Evolutionary conservation across 805 yeast species (phyloP).

Genomic region (Sugiyamaella smithiae): DNA sequence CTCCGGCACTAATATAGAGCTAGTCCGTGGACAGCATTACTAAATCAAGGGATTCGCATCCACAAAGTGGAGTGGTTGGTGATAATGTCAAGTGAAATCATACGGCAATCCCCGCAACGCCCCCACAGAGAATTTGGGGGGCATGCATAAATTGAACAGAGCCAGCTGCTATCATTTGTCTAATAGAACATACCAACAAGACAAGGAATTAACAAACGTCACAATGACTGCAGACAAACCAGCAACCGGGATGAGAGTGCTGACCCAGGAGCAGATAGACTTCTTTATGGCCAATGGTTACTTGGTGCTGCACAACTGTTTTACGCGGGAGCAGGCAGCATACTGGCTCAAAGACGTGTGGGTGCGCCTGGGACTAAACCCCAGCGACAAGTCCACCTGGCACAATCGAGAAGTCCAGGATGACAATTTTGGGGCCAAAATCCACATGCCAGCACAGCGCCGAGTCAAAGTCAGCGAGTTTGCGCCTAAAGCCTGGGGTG

Average conservation of each 20-base stretch:
- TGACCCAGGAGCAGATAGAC: conserved; percentile 9
- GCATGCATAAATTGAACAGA: background rate
- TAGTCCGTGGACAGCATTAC: too few species aligned
- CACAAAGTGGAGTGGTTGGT: too few species aligned
- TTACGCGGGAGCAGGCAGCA: conserved; percentile 12
- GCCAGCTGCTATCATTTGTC: background rate
- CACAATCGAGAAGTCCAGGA: conserved; percentile 7
- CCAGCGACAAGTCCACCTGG: conserved; percentile 12
- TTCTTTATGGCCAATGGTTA: conserved; percentile 13
- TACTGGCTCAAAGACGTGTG: conserved; percentile 15
- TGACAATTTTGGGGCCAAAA: conserved; percentile 9
- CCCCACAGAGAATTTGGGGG: background rate
- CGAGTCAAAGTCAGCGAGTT: conserved; percentile 10
- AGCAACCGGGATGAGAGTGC: background rate
- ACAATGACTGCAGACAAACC: conserved; percentile 1
- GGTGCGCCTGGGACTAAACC: conserved; percentile 15
- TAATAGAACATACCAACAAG: background rate
- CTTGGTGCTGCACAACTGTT: conserved; percentile 9
- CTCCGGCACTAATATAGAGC: too few species aligned
- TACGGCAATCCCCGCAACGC: background rate
- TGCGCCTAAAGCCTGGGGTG: conserved; percentile 15
- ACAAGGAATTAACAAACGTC: background rate
- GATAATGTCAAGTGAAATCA: too few species aligned
- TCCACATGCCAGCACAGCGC: conserved; percentile 15
- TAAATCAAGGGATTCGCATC: too few species aligned